Percentiles rank a stretch among this genome's conserved stretches.
Evolutionary conservation across 176 grass and related monocot genomes (phyloP).

Genomic region (Phoenix dactylifera): DNA sequence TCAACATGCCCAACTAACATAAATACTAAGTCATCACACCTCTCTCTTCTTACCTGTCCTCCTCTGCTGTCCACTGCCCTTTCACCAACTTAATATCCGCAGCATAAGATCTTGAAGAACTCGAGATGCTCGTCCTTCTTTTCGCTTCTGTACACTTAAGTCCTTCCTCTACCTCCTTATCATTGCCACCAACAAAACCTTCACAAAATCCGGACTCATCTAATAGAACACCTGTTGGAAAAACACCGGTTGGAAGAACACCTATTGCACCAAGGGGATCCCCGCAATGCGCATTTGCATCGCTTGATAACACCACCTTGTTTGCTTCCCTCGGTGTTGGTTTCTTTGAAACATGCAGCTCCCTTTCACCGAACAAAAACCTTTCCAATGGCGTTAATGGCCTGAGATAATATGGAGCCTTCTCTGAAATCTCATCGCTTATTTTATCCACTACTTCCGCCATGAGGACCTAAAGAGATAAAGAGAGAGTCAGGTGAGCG

Average conservation of each 20-base stretch:
- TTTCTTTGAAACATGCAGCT: not conserved
- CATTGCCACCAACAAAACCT: conserved; percentile 1
- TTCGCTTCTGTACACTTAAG: too few relatives aligned
- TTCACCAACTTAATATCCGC: not conserved
- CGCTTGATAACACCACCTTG: too few relatives aligned
- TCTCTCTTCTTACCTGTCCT: too few relatives aligned
- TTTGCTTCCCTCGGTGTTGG: not conserved
- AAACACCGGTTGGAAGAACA: conserved; percentile 9
- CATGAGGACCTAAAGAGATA: too few relatives aligned
- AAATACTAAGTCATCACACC: too few relatives aligned
- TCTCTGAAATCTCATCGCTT: conserved; percentile 15
- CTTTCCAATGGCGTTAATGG: conserved; percentile 18
- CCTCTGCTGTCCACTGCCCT: too few relatives aligned
- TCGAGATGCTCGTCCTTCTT: not conserved
- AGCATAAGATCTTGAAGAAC: not conserved
- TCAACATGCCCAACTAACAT: too few relatives aligned
- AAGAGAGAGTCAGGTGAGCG: too few relatives aligned
- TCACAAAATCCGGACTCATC: conserved; percentile 23
- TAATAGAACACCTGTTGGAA: conserved; percentile 16
- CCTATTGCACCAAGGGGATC: conserved; percentile 7
- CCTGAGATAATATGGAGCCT: not conserved
- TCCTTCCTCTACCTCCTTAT: not conserved
- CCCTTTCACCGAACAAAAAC: conserved; percentile 7
- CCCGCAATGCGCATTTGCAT: not conserved
- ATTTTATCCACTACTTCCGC: too few relatives aligned